Conservation (phyloP, 805 yeast species). For the Candida broadrunensis region DNA sequence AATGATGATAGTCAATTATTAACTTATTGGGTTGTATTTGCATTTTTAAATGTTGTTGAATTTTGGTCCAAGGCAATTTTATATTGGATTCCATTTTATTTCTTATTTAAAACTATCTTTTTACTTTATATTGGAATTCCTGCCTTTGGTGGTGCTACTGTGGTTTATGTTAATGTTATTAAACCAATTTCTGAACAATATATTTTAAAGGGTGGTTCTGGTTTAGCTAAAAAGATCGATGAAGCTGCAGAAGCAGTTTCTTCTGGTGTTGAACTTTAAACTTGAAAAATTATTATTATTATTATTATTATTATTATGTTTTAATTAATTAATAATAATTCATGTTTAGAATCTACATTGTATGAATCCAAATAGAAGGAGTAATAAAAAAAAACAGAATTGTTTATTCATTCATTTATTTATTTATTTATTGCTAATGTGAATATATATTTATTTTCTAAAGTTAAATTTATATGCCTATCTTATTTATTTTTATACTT, state of each 20-base stretch:
- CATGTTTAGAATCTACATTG: no score
- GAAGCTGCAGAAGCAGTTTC: conserved; percentile 47
- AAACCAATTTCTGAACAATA: conserved; percentile 55
- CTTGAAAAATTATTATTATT: no score
- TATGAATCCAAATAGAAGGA: no score
- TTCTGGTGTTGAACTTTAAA: conserved; percentile 16
- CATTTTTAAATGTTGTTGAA: conserved; percentile 85
- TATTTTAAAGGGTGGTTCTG: neutral
- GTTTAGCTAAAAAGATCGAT: conserved; percentile 42
- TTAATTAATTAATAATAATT: no score
- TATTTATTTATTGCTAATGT: no score
- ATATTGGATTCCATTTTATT: conserved; percentile 96
- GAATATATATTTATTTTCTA: no score
- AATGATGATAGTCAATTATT: conserved; percentile 84
- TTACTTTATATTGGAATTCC: conserved; percentile 89
- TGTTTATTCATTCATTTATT: no score
- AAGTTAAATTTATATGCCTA: no score
- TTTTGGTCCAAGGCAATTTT: conserved; percentile 93
- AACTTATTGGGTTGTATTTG: conserved; percentile 98
- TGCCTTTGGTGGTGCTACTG: conserved; percentile 77
- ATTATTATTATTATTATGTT: no score
- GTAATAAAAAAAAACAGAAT: no score
- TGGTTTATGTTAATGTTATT: conserved; percentile 63
- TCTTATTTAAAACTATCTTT: conserved; percentile 85
- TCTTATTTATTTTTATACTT: no score